A percentile compares a stretch with the other conserved stretches of the same genome.
Conservation (phyloP, 2,329 filamentous ascomycete genomes). For the Raffaelea albimanens region DNA sequence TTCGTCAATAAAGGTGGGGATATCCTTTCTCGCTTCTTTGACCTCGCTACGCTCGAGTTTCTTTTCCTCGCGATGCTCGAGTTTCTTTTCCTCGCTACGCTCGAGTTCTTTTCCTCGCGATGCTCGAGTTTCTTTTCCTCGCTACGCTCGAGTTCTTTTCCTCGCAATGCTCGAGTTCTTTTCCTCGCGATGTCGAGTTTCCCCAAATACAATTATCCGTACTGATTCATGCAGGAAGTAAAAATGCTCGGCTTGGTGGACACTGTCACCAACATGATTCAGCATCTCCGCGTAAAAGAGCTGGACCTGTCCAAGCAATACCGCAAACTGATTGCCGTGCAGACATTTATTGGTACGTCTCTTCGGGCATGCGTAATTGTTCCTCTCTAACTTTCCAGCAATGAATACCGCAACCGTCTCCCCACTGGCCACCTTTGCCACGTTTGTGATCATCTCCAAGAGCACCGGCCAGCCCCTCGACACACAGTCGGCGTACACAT, state of each 20-base stretch:
- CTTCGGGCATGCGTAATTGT: neutral
- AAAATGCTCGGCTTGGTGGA: conserved; percentile 2
- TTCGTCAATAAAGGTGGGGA: conserved; percentile 34
- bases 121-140: too few species aligned
- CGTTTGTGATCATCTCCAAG: neutral
- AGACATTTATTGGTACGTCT: neutral
- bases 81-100: too few species aligned
- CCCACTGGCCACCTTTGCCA: conserved; percentile 1
- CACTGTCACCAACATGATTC: neutral
- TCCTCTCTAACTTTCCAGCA: neutral
- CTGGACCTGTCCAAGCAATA: conserved; percentile 1
- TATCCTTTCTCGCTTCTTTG: too few species aligned
- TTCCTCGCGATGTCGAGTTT: neutral
- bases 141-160: neutral
- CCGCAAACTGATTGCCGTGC: neutral
- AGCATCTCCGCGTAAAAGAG: neutral
- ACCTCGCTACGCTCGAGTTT: too few species aligned
- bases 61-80: too few species aligned
- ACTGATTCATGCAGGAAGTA: conserved; percentile 1
- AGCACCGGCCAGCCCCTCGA: neutral
- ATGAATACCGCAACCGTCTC: neutral
- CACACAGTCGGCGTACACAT: neutral
- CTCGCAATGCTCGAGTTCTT: too few species aligned
- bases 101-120: too few species aligned
- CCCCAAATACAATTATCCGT: neutral